phyloP scores from a whole-genome alignment of 2,329 filamentous ascomycete genomes.

The Aureobasidium sp. region DNA sequence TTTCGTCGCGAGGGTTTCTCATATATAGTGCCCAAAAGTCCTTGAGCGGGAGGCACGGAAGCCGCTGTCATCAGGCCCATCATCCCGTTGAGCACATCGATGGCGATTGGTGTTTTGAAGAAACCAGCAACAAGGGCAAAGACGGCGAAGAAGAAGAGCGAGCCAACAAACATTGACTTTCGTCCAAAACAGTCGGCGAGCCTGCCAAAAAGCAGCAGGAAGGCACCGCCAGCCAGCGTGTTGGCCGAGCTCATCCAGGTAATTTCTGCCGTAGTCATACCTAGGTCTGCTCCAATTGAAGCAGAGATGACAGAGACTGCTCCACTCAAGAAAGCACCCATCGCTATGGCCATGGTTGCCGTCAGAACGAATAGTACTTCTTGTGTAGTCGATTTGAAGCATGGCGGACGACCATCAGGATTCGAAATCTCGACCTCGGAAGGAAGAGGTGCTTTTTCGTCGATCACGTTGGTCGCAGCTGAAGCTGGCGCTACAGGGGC shows the following conservation, averaged over 20 bases:
- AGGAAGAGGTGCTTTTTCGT: background rate
- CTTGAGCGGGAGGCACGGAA: conserved; percentile 57
- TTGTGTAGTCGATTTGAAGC: conserved; percentile 56
- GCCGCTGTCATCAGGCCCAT: conserved; percentile 59
- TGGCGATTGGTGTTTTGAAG: conserved; percentile 49
- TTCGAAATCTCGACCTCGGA: background rate
- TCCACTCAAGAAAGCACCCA: conserved; percentile 54
- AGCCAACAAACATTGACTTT: conserved; percentile 52
- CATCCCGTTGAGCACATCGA: conserved; percentile 58
- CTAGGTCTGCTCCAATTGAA: conserved; percentile 51
- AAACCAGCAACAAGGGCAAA: conserved; percentile 55
- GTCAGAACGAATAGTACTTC: conserved; percentile 60
- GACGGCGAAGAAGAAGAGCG: conserved; percentile 53
- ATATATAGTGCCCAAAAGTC: conserved; percentile 58
- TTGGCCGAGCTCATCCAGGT: conserved; percentile 62
- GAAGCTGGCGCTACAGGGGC: conserved; percentile 1
- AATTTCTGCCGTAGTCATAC: conserved; percentile 59
- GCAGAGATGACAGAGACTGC: conserved; percentile 56
- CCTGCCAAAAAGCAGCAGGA: conserved; percentile 60
- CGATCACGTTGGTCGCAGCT: background rate
- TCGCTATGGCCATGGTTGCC: conserved; percentile 60
- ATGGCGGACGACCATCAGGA: conserved; percentile 41
- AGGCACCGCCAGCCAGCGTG: conserved; percentile 55
- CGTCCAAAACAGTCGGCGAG: conserved; percentile 61
- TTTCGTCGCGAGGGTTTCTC: conserved; percentile 54